Conservation (phyloP, 495 filamentous ascomycete genomes). For the Podospora tetraspora region DNA sequence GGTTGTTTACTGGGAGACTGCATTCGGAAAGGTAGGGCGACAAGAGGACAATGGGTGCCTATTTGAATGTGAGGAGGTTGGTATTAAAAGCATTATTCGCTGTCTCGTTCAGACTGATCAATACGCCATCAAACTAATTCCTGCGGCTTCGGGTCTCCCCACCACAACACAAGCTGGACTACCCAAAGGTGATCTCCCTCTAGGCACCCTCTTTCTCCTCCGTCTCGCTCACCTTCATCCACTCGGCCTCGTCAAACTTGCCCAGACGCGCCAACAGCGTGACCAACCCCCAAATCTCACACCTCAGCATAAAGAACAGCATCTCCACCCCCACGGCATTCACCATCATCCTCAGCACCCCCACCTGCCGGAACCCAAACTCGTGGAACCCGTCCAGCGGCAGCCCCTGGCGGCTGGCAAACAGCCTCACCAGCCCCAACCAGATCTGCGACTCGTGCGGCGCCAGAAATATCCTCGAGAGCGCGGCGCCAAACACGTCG, state of each 20-base stretch:
- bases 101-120: background rate
- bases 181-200: too few species aligned
- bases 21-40: background rate
- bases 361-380: conserved; percentile 16
- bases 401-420: conserved; percentile 21
- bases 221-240: conserved; percentile 21
- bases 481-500: conserved; percentile 32
- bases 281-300: conserved; percentile 31
- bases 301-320: conserved; percentile 26
- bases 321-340: conserved; percentile 35
- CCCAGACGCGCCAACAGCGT: conserved; percentile 27
- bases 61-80: background rate
- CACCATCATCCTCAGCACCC: conserved; percentile 21
- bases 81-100: background rate
- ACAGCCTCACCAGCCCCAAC: conserved; percentile 26
- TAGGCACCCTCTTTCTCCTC: background rate
- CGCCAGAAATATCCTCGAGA: conserved; percentile 29
- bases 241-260: conserved; percentile 35
- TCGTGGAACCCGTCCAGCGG: conserved; percentile 18
- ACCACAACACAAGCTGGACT: too few species aligned
- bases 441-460: conserved; percentile 29
- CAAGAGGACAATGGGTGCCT: background rate
- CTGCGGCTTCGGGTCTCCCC: too few species aligned
- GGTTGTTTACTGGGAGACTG: background rate
- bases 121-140: background rate